Conservation (phyloP, 352 stramenopile genomes). For the Globisporangium polare region DNA sequence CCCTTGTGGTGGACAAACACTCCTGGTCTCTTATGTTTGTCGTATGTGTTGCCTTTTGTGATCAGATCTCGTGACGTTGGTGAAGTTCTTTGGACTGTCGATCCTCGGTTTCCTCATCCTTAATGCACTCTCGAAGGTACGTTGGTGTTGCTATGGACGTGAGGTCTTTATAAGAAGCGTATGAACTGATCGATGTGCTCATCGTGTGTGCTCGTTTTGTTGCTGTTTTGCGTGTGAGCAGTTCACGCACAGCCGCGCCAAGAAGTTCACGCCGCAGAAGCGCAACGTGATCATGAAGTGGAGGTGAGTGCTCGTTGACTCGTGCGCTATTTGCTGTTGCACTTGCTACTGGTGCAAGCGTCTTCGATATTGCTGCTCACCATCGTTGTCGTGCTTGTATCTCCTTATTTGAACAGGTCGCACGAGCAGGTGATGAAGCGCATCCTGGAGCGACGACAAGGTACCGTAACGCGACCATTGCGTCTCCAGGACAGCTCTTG, state of each 20-base stretch:
- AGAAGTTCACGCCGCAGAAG: slow-evolving; percentile 35
- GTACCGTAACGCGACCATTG: slow-evolving; percentile 11
- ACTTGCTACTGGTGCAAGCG: not conserved
- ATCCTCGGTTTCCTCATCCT: slow-evolving; percentile 35
- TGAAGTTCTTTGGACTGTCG: slow-evolving; percentile 38
- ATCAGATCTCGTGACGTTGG: slow-evolving; percentile 23
- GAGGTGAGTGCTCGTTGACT: slow-evolving; percentile 18
- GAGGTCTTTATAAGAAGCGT: not conserved
- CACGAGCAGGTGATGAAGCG: slow-evolving; percentile 36
- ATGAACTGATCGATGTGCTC: not conserved
- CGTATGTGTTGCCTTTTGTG: not conserved
- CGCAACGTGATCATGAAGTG: slow-evolving; percentile 32
- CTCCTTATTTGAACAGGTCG: slow-evolving; percentile 18
- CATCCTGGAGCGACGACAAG: slow-evolving; percentile 31
- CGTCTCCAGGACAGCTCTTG: not conserved
- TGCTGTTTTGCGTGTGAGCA: slow-evolving; percentile 14
- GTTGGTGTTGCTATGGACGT: not conserved
- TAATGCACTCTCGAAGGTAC: slow-evolving; percentile 37
- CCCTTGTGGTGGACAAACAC: not conserved
- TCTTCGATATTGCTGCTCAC: not conserved
- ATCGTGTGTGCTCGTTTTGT: not conserved
- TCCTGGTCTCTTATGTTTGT: not conserved
- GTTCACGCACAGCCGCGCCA: slow-evolving; percentile 35
- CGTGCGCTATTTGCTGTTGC: not conserved
- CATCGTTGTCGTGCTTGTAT: not conserved